Evolutionary conservation across 2,329 filamentous ascomycete species (phyloP), one percentile per base, ranked within the genome.

Genomic region (Fusarium sp.): DNA sequence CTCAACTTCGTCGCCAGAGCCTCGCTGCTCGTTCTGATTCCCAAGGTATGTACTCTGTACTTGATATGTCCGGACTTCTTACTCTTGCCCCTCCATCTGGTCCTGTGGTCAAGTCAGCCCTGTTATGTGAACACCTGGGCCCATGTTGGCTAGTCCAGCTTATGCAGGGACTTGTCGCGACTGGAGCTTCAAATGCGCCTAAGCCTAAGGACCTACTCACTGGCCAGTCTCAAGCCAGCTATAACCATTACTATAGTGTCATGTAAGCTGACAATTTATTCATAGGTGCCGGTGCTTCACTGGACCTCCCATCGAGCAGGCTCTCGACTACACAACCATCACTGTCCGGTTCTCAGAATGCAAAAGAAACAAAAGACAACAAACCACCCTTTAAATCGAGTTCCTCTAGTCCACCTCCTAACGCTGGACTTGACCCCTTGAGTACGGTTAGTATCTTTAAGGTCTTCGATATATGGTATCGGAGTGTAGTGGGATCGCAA

Each of bases 271-370:
- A 74, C 71, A 56, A 47, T 52, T 55, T 37, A 43, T 25, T 30
- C 32, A 63, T 52, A 74, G 72, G 68, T 71, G 65, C 55, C 35
- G 59, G 67, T 65, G 63, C 69, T 44, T 68, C 71, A 17, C 69
- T 72, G 39, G 72, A 71, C 39, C 62, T 63, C 47, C 66, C 57
- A 47, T 65, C 72, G 55, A 74, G 67, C 67, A 70, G 71, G 71
- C 53, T 72, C 62, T 74, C 72, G 65, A 72, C 67, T 53, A 55
- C 72, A 54, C 73, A 75, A 54, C 50, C 75, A 23, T 71, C 77
- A 73, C 87, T 90, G 70, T 91, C 89, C 54, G 90, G 88, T 73
- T 90, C 89, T 72, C 77, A 78, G 64, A 74, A 73, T 73, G 72
- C 67, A 62, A 79, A 76, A 62, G 78, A 78, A 27, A 57, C 58